Conservation (phyloP, 495 filamentous ascomycete genomes). For the Talaromyces trachyspermus region DNA sequence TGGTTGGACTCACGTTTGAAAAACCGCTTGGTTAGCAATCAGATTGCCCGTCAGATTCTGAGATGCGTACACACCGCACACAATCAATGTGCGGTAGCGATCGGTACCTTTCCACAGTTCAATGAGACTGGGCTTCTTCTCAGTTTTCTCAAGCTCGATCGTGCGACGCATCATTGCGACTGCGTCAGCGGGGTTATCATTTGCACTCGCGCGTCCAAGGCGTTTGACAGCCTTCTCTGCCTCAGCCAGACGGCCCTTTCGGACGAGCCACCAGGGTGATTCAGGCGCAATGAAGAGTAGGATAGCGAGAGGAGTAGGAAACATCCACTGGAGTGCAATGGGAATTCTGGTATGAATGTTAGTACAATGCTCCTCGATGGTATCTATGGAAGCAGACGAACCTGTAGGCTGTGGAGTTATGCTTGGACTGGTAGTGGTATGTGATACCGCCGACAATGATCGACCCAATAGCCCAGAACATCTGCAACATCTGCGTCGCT, state of each 20-base stretch:
- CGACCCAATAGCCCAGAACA: constrained; percentile 39
- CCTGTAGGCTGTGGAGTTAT: constrained; percentile 32
- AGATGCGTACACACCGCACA: constrained; percentile 23
- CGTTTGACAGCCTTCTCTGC: constrained; percentile 30
- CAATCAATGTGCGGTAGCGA: constrained; percentile 22
- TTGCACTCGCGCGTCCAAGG: constrained; percentile 25
- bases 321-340: constrained; percentile 42
- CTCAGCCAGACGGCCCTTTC: constrained; percentile 32
- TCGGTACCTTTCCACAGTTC: constrained; percentile 23
- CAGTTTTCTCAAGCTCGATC: constrained; percentile 51
- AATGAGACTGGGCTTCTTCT: constrained; percentile 32
- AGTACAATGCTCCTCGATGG: constrained; percentile 22
- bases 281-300: constrained; percentile 39
- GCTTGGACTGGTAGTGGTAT: constrained; percentile 32
- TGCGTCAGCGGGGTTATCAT: constrained; percentile 18
- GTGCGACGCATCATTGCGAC: constrained; percentile 66
- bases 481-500: constrained; percentile 40
- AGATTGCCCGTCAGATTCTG: constrained; percentile 23
- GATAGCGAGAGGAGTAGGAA: constrained; percentile 31
- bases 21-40: constrained; percentile 22
- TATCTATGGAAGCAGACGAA: constrained; percentile 27
- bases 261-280: constrained; percentile 43
- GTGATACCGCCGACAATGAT: constrained; percentile 39
- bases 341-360: constrained; percentile 30
- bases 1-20: constrained; percentile 20